These are phyloP conservation scores for Suillus sp. DNA, from an alignment of 768 basidiomycete species.

Conservation along the genomic window DNA sequence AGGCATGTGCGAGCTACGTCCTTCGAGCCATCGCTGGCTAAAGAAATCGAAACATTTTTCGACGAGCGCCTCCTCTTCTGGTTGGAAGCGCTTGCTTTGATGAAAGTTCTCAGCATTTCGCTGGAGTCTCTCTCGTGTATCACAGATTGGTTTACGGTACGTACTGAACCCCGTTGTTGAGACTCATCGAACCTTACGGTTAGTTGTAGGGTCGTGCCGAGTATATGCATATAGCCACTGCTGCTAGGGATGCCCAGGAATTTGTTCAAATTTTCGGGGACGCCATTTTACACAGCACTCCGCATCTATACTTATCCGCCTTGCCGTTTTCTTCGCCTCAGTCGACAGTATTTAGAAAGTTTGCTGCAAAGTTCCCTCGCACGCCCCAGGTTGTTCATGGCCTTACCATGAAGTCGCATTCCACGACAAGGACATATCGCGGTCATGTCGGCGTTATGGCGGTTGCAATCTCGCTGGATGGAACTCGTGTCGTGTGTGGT, in stretches of 20 bases:
- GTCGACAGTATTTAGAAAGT: slow-evolving; percentile 18
- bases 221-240: not conserved
- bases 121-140: not conserved
- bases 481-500: not conserved
- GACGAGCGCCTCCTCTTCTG: slow-evolving; percentile 8
- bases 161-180: not conserved
- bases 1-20: slow-evolving; percentile 27
- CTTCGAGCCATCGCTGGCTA: slow-evolving; percentile 5
- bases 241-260: slow-evolving; percentile 12
- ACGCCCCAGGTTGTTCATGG: not conserved
- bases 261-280: slow-evolving; percentile 18
- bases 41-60: slow-evolving; percentile 24
- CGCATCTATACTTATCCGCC: slow-evolving; percentile 30
- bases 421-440: not conserved
- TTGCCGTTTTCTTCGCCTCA: slow-evolving; percentile 25
- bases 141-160: not conserved
- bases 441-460: not conserved
- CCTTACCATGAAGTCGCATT: too few relatives aligned
- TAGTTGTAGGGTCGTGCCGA: slow-evolving; percentile 1
- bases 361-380: not conserved
- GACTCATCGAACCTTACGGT: not conserved
- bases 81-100: slow-evolving; percentile 10
- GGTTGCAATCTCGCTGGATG: not conserved
- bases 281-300: slow-evolving; percentile 21
- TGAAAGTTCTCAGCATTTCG: slow-evolving; percentile 14